These are phyloP conservation scores for Spathaspora sp. DNA, from an alignment of 805 yeast species.

Conservation along the genomic window DNA sequence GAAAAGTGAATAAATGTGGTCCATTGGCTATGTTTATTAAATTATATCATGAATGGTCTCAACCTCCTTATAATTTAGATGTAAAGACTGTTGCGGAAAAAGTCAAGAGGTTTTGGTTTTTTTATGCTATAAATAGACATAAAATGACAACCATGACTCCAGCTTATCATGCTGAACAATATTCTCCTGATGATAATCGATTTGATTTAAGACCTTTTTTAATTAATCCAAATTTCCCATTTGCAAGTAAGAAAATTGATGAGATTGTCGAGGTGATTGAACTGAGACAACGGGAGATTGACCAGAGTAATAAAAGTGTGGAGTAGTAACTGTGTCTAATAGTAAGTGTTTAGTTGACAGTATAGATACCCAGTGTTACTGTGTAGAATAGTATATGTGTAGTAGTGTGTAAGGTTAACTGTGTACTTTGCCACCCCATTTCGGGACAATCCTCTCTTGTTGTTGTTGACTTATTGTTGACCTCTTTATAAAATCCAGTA, in stretches of 20 bases:
- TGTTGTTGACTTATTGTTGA: slow-evolving; percentile 24
- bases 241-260: slow-evolving; percentile 89
- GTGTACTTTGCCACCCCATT: slow-evolving; percentile 36
- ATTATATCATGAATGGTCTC: slow-evolving; percentile 89
- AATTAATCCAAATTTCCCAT: slow-evolving; percentile 82
- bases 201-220: slow-evolving; percentile 95
- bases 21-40: slow-evolving; percentile 94
- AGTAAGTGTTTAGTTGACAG: no score
- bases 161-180: slow-evolving; percentile 94
- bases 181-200: slow-evolving; percentile 96
- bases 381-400: no score
- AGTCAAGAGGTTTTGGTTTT: slow-evolving; percentile 89
- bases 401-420: slow-evolving; percentile 6
- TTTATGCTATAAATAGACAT: slow-evolving; percentile 92
- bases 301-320: slow-evolving; percentile 36
- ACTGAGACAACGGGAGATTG: slow-evolving; percentile 34
- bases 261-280: slow-evolving; percentile 59
- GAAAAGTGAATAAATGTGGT: slow-evolving; percentile 93
- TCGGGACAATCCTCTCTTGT: slow-evolving; percentile 27
- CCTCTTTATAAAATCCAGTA: slow-evolving; percentile 44
- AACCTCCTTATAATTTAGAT: slow-evolving; percentile 55
- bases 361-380: no score
- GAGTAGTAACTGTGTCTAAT: slow-evolving; percentile 25
- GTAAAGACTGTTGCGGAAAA: slow-evolving; percentile 87
- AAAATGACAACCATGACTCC: slow-evolving; percentile 98